Conservation (phyloP, 805 yeast species). For the Wickerhamiella brachini region DNA sequence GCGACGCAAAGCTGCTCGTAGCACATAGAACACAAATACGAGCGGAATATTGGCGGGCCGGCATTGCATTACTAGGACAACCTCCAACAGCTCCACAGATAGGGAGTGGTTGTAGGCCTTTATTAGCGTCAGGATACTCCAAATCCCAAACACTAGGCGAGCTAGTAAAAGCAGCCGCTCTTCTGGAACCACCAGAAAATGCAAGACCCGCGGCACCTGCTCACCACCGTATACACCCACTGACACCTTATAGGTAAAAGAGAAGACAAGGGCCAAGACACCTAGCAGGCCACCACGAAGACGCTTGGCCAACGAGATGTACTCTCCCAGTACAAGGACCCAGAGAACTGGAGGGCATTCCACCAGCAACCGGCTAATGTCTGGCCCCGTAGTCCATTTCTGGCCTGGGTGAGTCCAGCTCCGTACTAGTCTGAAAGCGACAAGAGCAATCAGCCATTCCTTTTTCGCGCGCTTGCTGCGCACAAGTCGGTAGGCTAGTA, state of each 20-base stretch:
- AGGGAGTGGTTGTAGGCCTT: background rate
- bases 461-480: background rate
- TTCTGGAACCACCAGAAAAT: conserved; percentile 17
- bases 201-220: conserved; percentile 30
- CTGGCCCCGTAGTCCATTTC: conserved; percentile 43
- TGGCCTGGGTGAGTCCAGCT: conserved; percentile 91
- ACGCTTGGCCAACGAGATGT: background rate
- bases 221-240: conserved; percentile 45
- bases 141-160: conserved; percentile 3
- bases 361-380: conserved; percentile 34
- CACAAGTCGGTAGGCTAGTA: conserved; percentile 7
- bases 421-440: conserved; percentile 39
- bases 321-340: background rate
- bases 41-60: conserved; percentile 43
- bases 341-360: conserved; percentile 15
- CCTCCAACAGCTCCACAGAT: conserved; percentile 1
- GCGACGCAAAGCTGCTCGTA: conserved; percentile 11
- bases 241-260: conserved; percentile 41
- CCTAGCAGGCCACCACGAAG: conserved; percentile 14
- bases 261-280: conserved; percentile 33
- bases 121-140: conserved; percentile 7
- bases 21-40: conserved; percentile 27
- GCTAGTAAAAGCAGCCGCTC: conserved; percentile 9
- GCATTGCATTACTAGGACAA: conserved; percentile 40
- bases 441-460: conserved; percentile 14